These are phyloP conservation scores for Phalaenopsis aphrodite DNA, from an alignment of 106 monocot species.

Conservation along the genomic window DNA sequence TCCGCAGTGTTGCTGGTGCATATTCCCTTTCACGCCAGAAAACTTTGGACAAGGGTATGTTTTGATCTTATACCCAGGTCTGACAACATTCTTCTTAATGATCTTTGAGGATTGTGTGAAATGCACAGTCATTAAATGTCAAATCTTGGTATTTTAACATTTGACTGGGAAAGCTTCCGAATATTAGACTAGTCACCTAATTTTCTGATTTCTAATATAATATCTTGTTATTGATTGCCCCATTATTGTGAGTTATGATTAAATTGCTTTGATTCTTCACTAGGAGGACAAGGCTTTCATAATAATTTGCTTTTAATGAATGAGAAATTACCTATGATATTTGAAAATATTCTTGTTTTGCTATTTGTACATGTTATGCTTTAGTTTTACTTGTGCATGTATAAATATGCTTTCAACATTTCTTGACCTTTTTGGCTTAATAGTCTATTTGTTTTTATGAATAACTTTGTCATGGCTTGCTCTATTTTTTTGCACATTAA, in stretches of 20 bases:
- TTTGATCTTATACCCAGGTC: neutral
- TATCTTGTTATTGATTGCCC: neutral
- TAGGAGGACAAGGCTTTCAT: neutral
- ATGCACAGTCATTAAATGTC: neutral
- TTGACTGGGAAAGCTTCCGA: neutral
- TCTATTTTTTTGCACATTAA: neutral
- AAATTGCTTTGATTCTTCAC: neutral
- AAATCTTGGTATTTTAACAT: neutral
- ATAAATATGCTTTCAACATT: neutral
- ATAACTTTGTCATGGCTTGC: neutral
- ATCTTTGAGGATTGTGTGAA: neutral
- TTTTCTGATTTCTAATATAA: neutral
- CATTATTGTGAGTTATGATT: neutral
- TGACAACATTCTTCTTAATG: neutral
- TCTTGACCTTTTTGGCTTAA: neutral
- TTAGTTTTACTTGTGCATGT: neutral
- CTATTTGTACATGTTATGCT: neutral
- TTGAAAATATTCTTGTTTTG: neutral
- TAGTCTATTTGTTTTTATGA: neutral
- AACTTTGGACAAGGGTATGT: conserved; percentile 59
- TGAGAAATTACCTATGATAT: neutral
- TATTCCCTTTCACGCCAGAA: conserved; percentile 57
- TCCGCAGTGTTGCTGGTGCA: conserved; percentile 32
- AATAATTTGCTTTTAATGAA: neutral
- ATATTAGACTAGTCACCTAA: neutral